phyloP scores from a whole-genome alignment of 306 rosid genomes.

The Cotoneaster glaucophyllus region DNA sequence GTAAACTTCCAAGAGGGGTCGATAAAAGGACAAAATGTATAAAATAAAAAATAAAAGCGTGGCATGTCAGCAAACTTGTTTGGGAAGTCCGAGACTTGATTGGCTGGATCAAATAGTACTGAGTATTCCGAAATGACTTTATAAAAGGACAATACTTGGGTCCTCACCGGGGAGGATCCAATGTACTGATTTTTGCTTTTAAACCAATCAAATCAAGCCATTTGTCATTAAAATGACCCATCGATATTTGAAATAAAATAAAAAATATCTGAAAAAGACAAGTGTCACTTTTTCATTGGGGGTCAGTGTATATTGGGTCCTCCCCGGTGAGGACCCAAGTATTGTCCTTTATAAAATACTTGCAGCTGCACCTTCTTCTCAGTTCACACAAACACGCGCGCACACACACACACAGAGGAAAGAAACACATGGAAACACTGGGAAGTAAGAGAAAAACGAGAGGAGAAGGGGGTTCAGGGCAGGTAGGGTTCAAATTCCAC shows the following conservation, averaged over 20 bases:
- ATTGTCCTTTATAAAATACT: neutral
- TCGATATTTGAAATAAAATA: no score
- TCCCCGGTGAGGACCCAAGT: no score
- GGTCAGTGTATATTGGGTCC: no score
- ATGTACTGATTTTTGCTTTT: no score
- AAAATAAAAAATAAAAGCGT: neutral
- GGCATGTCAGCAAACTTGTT: neutral
- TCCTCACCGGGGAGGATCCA: no score
- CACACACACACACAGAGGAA: neutral
- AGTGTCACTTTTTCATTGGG: no score
- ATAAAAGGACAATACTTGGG: no score
- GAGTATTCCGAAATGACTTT: neutral
- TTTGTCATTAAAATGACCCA: no score
- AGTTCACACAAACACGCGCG: neutral
- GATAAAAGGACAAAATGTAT: neutral
- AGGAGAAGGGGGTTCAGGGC: neutral
- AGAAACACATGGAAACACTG: neutral
- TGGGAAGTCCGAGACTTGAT: neutral
- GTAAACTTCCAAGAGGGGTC: neutral
- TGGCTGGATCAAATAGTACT: neutral
- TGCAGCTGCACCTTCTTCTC: neutral
- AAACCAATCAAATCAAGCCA: no score
- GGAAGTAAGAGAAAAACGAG: neutral
- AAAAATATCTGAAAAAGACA: no score
- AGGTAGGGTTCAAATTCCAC: constrained; percentile 47